Evolutionary conservation across 176 grass and related monocot genomes (phyloP), one percentile per base, ranked within the genome.

Genomic region (Raddia distichophylla): DNA sequence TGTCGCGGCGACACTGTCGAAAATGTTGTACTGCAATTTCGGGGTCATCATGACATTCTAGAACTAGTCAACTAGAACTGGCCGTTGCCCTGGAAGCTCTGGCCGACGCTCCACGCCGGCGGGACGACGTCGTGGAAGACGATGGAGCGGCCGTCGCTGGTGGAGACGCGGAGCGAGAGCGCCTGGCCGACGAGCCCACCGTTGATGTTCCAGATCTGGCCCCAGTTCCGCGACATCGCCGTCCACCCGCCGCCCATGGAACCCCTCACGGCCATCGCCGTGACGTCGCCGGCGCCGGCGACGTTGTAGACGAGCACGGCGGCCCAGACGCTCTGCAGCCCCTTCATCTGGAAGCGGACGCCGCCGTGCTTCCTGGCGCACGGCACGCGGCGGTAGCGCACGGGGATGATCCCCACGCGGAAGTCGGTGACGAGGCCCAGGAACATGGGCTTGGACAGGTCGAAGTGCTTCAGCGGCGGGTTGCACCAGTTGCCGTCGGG

Each of bases 391-490:
- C 89, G 88, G 80, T 82, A 94, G 4, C 8, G 15, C 14, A 96
- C 87, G 10, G 93, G 93, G 18, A 96, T 47, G 46, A 96, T 92
- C 50, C 90, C 90, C n/a, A 76, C 78, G 32, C 13, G 27, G 20
- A 14, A 64, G 20, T 80, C 52, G 40, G 52, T 80, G 52, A 80
- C 65, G 12, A 80, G 78, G 12, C 13, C 47, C 45, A 84, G 69
- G 82, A 93, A 93, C 62, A 82, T 68, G 40, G 77, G 84, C 71
- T 70, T 71, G 43, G 87, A 82, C 58, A 90, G 87, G 63, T 93
- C 87, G 49, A 93, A 93, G 81, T 93, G 91, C 18, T 54, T 62
- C 18, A 83, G 57, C 0, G 87, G 87, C 2, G 87, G 91, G 67
- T 90, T 93, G 72, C 91, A 93, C 91, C 91, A 93, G 20, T 75